Base-by-base conservation (phyloP, 2,329 filamentous ascomycete species). In the Dactylonectria estremocensis region DNA sequence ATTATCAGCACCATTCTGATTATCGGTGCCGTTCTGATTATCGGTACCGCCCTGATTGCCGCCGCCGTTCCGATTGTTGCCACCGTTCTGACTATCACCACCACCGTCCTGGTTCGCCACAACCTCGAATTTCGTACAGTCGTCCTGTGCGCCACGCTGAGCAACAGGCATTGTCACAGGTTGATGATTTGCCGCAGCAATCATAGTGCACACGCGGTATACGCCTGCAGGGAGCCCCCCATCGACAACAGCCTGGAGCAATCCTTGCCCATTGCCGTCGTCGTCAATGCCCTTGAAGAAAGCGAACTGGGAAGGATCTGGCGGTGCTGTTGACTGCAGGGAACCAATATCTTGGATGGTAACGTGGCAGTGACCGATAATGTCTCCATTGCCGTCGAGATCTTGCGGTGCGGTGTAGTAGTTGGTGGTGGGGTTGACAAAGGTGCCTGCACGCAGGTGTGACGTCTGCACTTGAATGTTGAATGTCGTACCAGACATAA, bases 221-320 rank as follows among this genome's bases (percentile, higher is more conserved):
- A 87, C 89, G 37, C 90, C 89, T 3, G 84, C 82, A 3, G 89
- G 88, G 2, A 92, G 86, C 74, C 89, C 90, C 62, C 85, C 87
- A 1, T 82, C 80, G 24, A 91, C 89, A 1, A 77, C 80, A 43
- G 89, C 86, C 10, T 82, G 78, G 16, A 92, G 81, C 5, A 84
- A 80, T 55, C 89, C 89, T 2, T 87, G 74, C 33, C 85, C 86
- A 73, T 91, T 85, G 40, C 88, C 89, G 14, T 80, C 84, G 68
- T 90, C 88, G 79, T 91, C 90, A 81, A 91, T 89, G 67, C 89
- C 89, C 84, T 91, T 91, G 86, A 91, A 91, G 79, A 91, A 91
- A 75, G 81, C 87, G 71, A 88, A 91, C 75, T 83, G 78, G 28
- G 76, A 79, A 28, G 89, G 83, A 68, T 90, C 85, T 6, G 88